Conservation (phyloP, 2,329 filamentous ascomycete genomes). For the Ophiosphaerella narmari region DNA sequence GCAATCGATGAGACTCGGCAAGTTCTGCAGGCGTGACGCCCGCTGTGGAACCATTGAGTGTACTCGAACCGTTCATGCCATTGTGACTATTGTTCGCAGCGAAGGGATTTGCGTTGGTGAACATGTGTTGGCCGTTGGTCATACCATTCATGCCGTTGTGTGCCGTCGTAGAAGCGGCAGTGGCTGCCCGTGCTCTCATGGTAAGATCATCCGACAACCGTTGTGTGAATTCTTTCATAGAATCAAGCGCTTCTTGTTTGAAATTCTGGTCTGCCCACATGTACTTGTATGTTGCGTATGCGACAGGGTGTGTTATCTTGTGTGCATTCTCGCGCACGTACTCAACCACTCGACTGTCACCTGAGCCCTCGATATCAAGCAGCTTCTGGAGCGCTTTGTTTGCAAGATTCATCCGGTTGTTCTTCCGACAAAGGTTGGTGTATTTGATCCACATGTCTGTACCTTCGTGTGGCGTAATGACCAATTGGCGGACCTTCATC, state of each 20-base stretch:
- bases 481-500: slow-evolving; percentile 90
- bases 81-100: slow-evolving; percentile 56
- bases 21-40: slow-evolving; percentile 44
- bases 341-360: slow-evolving; percentile 37
- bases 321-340: slow-evolving; percentile 43
- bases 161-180: slow-evolving; percentile 40
- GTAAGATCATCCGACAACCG: slow-evolving; percentile 64
- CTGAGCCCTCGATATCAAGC: slow-evolving; percentile 56
- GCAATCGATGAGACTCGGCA: slow-evolving; percentile 67
- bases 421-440: slow-evolving; percentile 96
- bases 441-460: slow-evolving; percentile 99
- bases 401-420: slow-evolving; percentile 87
- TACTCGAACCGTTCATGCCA: slow-evolving; percentile 49
- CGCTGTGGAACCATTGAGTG: slow-evolving; percentile 39
- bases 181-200: slow-evolving; percentile 39
- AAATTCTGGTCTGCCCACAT: slow-evolving; percentile 76
- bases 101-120: slow-evolving; percentile 42
- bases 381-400: slow-evolving; percentile 93
- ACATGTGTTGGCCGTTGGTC: slow-evolving; percentile 47
- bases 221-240: slow-evolving; percentile 65
- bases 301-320: slow-evolving; percentile 73
- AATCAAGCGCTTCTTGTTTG: slow-evolving; percentile 54
- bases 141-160: slow-evolving; percentile 48
- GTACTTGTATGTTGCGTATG: slow-evolving; percentile 97
- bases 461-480: slow-evolving; percentile 89